phyloP scores from a whole-genome alignment of 1,284 basidiomycete genomes.

The Heliocybe sulcata region DNA sequence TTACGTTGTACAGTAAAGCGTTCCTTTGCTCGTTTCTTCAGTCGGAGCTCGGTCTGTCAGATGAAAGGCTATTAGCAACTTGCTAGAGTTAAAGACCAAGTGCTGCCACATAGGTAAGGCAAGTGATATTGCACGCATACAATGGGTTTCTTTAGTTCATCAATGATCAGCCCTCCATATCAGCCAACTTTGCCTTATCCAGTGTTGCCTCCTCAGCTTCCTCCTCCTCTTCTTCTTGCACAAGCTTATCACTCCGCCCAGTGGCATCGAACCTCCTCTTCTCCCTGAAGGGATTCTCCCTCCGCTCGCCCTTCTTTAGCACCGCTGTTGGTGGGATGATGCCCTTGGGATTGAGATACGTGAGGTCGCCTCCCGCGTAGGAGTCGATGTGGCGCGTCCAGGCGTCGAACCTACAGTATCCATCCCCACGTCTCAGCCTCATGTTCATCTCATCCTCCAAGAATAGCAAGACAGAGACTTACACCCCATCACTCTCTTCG shows the following conservation, averaged over 20 bases:
- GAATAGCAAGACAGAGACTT: conserved; percentile 25
- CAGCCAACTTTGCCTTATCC: conserved; percentile 51
- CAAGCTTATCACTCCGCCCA: conserved; percentile 25
- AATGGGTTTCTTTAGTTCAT: too few relatives aligned
- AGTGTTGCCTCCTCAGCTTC: conserved; percentile 51
- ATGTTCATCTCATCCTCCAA: conserved; percentile 4
- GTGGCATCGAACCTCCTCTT: conserved; percentile 59
- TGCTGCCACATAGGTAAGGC: too few relatives aligned
- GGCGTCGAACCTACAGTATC: conserved; percentile 53
- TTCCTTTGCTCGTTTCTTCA: too few relatives aligned
- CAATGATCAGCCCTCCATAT: conserved; percentile 58
- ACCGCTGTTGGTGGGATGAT: conserved; percentile 62
- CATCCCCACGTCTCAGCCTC: too few relatives aligned
- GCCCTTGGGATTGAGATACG: conserved; percentile 66
- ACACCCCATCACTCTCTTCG: conserved; percentile 79
- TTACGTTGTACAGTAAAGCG: too few relatives aligned
- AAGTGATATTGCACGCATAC: too few relatives aligned
- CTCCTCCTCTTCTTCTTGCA: conserved; percentile 31
- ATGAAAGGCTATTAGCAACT: too few relatives aligned
- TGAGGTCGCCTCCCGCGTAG: conserved; percentile 63
- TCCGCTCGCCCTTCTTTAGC: conserved; percentile 49
- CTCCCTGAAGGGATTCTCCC: conserved; percentile 60
- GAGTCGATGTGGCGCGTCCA: conserved; percentile 67
- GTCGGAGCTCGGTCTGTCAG: too few relatives aligned
- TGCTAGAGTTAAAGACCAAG: too few relatives aligned